phyloP scores from a whole-genome alignment of 257 asterid genomes.

The Solanum ossicruentum region DNA sequence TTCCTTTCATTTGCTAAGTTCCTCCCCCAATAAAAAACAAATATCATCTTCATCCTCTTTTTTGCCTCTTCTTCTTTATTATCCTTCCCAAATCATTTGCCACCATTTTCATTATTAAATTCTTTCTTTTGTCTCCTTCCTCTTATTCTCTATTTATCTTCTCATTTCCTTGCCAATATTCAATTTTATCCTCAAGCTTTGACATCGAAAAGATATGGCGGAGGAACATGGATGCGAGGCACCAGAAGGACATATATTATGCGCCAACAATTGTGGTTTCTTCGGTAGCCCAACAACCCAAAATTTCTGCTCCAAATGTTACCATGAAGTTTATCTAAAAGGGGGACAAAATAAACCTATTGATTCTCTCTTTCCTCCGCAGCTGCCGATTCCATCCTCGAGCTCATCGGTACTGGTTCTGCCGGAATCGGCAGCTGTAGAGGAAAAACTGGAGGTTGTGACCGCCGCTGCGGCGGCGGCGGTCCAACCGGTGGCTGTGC shows the following conservation, averaged over 20 bases:
- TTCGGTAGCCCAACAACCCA: constrained; percentile 76
- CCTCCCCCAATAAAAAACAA: not conserved
- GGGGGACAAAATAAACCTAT: constrained; percentile 8
- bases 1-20: not conserved
- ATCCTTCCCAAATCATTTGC: constrained; percentile 2
- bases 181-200: not conserved
- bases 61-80: constrained; percentile 19
- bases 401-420: not conserved
- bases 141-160: not conserved
- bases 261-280: constrained; percentile 76
- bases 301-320: constrained; percentile 72
- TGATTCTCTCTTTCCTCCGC: constrained; percentile 11
- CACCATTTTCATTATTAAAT: constrained; percentile 11
- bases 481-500: constrained; percentile 13
- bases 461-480: not conserved
- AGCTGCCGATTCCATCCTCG: not conserved
- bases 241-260: constrained; percentile 66
- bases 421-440: not conserved
- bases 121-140: constrained; percentile 20
- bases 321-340: constrained; percentile 29
- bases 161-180: not conserved
- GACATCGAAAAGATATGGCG: constrained; percentile 33
- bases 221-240: constrained; percentile 79
- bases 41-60: constrained; percentile 17
- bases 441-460: not conserved